Evolutionary conservation across 2,329 filamentous ascomycete species (phyloP), one percentile per base, ranked within the genome.

Genomic region (Colletotrichum shisoi): DNA sequence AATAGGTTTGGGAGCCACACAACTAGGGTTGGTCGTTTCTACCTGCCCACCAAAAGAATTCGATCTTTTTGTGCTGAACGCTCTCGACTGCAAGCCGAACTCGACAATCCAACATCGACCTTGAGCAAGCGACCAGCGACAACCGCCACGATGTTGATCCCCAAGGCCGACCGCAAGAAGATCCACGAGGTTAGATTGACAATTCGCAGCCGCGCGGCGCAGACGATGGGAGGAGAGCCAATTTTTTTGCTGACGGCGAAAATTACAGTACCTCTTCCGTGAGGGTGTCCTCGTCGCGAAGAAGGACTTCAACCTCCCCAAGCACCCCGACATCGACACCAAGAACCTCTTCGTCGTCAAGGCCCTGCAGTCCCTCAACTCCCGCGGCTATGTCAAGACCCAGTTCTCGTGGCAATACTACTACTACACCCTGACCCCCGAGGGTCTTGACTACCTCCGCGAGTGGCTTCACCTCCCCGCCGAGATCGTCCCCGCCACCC

Each of bases 401-500:
- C 95, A 96, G 85, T 99, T 99, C 91, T 97, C 93, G 75, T 97
- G 93, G 93, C 93, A 97, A 86, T 97, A 94, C 89, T 97, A 98
- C 91, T 99, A 99, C 92, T 99, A 99, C 91, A 97, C 95, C 84
- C 91, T 99, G 84, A 97, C 94, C 82, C 92, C 94, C 80, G 94
- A 98, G 89, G 95, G 95, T 85, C 94, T 99, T 82, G 94, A 98
- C 87, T 99, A 99, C 89, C 94, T 99, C 83, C 94, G 95, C 81
- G 95, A 99, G 88, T 99, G 95, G 95, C 94, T 99, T 77, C 95
- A 99, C 86, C 91, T 99, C 78, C 95, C 95, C 79, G 94, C 95
- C 81, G 95, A 99, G 90, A 97, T 99, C 80, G 95, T 99, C 75
- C 95, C 95, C 76, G 93, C 96, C 79, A 99, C 95, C 79, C 95